A percentile compares a stretch with the other conserved stretches of the same genome.
These are phyloP conservation scores for Rosa rugosa DNA, from an alignment of 306 rosid species.

Conservation along the genomic window DNA sequence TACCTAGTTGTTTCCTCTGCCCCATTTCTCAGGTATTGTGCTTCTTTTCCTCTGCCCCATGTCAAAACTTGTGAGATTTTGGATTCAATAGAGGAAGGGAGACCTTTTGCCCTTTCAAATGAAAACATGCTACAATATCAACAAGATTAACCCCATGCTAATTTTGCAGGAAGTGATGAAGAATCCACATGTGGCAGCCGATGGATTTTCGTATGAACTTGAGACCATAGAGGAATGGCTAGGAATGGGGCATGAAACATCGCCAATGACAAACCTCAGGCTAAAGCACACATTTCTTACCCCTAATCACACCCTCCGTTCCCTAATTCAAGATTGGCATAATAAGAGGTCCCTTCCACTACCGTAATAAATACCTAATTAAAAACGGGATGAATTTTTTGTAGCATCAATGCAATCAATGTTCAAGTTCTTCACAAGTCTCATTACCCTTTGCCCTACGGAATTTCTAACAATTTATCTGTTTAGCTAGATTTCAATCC, in stretches of 20 bases:
- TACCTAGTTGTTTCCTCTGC: slow-evolving; percentile 68
- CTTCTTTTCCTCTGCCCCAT: background rate
- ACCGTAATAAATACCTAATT: background rate
- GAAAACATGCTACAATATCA: background rate
- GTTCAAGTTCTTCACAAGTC: background rate
- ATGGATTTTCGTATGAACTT: slow-evolving; percentile 82
- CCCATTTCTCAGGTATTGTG: slow-evolving; percentile 78
- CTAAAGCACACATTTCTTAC: slow-evolving; percentile 60
- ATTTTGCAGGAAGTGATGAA: slow-evolving; percentile 79
- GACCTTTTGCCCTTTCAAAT: too few species aligned
- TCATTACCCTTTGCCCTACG: too few species aligned
- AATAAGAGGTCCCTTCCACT: slow-evolving; percentile 23
- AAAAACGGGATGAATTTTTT: background rate
- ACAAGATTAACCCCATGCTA: background rate
- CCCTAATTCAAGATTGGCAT: slow-evolving; percentile 70
- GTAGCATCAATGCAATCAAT: background rate
- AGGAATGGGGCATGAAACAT: slow-evolving; percentile 59
- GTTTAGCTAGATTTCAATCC: too few species aligned
- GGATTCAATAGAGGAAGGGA: too few species aligned
- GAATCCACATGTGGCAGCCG: slow-evolving; percentile 83
- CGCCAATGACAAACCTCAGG: slow-evolving; percentile 77
- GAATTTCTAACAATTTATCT: too few species aligned
- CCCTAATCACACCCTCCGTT: slow-evolving; percentile 68
- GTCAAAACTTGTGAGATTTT: background rate
- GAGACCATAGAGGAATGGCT: slow-evolving; percentile 83